A percentile compares a stretch with the other conserved stretches of the same genome.
Evolutionary conservation across 2,329 filamentous ascomycete genomes (phyloP).

Genomic region (Pyricularia sp.): DNA sequence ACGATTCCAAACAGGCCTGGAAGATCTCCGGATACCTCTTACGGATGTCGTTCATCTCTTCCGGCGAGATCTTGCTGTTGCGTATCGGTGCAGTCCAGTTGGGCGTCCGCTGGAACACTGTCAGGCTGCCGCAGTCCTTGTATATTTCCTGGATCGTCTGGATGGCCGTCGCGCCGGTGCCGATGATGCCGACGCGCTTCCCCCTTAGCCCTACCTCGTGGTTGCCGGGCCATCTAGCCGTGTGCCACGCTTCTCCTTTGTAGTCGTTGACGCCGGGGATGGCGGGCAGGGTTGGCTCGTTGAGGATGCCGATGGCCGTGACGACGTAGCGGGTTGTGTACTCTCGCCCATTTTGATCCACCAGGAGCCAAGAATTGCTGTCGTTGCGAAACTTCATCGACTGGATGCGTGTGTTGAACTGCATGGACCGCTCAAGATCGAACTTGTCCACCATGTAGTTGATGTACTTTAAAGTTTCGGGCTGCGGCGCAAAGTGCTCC

Average conservation of each 20-base stretch:
- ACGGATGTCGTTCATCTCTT: conserved; percentile 19
- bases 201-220: conserved; percentile 11
- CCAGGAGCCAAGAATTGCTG: conserved; percentile 17
- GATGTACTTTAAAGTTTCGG: conserved; percentile 28
- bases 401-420: conserved; percentile 19
- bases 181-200: conserved; percentile 19
- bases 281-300: conserved; percentile 22
- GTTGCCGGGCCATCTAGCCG: conserved; percentile 16
- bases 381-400: conserved; percentile 18
- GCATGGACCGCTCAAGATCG: conserved; percentile 22
- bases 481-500: conserved; percentile 21
- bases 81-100: conserved; percentile 18
- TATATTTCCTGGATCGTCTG: conserved; percentile 20
- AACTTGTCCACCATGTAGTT: conserved; percentile 26
- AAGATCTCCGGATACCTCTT: conserved; percentile 21
- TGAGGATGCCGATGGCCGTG: conserved; percentile 18
- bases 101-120: conserved; percentile 17
- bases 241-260: conserved; percentile 18
- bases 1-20: conserved; percentile 14
- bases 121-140: conserved; percentile 12
- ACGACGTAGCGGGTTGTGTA: conserved; percentile 18
- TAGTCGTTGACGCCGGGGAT: conserved; percentile 21
- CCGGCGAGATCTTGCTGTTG: conserved; percentile 16
- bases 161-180: conserved; percentile 19
- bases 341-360: conserved; percentile 14